Percentiles rank a stretch among this genome's conserved stretches.
Evolutionary conservation across 2,329 filamentous ascomycete genomes (phyloP).

Genomic region (Colletotrichum cuscutae): DNA sequence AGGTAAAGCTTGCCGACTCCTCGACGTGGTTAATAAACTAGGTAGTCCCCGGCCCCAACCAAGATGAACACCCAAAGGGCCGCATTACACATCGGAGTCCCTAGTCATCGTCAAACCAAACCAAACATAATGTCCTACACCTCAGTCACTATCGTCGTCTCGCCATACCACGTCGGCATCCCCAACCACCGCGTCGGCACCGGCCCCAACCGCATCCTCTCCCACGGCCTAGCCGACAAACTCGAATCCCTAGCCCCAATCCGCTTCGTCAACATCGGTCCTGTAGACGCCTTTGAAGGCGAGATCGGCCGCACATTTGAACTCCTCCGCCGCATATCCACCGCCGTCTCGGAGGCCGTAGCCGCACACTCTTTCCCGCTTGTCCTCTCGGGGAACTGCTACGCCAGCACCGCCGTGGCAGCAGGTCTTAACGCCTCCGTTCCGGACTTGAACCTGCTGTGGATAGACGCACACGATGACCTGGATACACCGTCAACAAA

Average conservation of each 20-base stretch:
- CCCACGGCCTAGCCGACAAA: constrained; percentile 40
- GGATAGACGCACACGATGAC: constrained; percentile 57
- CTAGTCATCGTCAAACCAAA: neutral
- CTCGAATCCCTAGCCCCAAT: constrained; percentile 40
- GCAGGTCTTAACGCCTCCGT: constrained; percentile 43
- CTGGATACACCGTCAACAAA: constrained; percentile 48
- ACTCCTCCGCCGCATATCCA: constrained; percentile 48
- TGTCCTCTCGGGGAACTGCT: constrained; percentile 52
- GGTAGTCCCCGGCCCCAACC: neutral
- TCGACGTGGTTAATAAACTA: neutral
- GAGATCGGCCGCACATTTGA: constrained; percentile 53
- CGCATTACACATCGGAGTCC: too few species aligned
- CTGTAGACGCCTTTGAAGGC: constrained; percentile 49
- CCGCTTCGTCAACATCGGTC: constrained; percentile 40
- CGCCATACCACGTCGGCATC: constrained; percentile 52
- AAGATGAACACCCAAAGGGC: neutral
- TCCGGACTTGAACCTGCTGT: constrained; percentile 33
- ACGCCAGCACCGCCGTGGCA: constrained; percentile 46
- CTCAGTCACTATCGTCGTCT: constrained; percentile 48
- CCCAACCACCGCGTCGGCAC: constrained; percentile 48
- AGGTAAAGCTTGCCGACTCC: neutral
- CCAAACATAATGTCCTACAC: neutral
- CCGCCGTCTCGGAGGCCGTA: constrained; percentile 42
- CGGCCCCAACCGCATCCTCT: constrained; percentile 47
- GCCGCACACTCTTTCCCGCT: constrained; percentile 46